Evolutionary conservation across 2,329 filamentous ascomycete genomes (phyloP), one percentile per base, ranked within the genome.

Genomic region (Scolecobasidium constrictum): DNA sequence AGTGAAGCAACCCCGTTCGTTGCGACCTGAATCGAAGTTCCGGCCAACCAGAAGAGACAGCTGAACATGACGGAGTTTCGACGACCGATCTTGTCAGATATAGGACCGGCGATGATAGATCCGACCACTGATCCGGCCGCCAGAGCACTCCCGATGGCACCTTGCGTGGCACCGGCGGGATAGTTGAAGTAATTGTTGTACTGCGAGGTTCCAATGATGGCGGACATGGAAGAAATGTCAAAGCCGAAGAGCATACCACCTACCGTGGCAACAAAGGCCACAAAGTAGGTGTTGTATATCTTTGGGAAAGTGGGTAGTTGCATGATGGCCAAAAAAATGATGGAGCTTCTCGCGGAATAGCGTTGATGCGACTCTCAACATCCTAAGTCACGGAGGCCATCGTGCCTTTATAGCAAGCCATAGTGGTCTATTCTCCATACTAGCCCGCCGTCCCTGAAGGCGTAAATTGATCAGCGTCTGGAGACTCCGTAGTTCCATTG

Each of bases 181-280:
- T 69, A 67, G 50, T 73, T 49, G 52, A 75, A 75, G 49, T 67
- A 75, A 4, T 59, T 52, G 21, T 63, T 55, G 50, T 73, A 73
- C 51, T 73, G 69, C 2, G 59, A 37, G 0, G 69, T 71, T 28
- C 64, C 65, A 38, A 74, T 65, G 47, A 72, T 70, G 34, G 69
- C 71, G 38, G 61, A 66, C 67, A 75, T 73, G 4, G 68, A 72
- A 5, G 65, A 68, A 46, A 75, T 73, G 53, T 76, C 72, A 50
- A 75, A 75, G 42, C 72, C 72, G 46, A 75, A 75, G n/a, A 45
- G 40, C 43, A 44, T 44, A 16, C 43, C 43, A 21, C 43, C 43
- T 12, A 45, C 35, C 9, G 43, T 45, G 5, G 43, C 7, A 15
- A 45, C 33, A 13, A 33, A 11, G 19, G 43, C 43, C 11, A 45